Percentiles rank a stretch among this genome's conserved stretches.
phyloP scores from a whole-genome alignment of 2,329 filamentous ascomycete genomes.

The Lachnellula hyalina region DNA sequence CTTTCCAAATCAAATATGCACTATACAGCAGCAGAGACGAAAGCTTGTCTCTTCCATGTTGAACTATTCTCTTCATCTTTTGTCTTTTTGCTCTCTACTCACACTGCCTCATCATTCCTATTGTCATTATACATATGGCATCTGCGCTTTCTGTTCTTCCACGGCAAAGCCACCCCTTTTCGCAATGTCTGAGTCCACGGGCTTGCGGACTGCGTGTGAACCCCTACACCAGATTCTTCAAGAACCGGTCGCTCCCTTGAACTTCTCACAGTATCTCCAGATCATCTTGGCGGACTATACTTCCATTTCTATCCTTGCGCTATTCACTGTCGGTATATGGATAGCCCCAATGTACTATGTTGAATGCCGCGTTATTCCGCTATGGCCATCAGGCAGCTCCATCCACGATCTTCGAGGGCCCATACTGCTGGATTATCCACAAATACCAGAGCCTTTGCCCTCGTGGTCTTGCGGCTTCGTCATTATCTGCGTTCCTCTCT shows the following conservation, averaged over 20 bases:
- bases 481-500: constrained; percentile 57
- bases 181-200: not conserved
- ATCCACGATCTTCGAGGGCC: constrained; percentile 6
- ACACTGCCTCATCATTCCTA: not conserved
- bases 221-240: not conserved
- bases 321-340: constrained; percentile 12
- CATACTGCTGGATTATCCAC: constrained; percentile 14
- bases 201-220: not conserved
- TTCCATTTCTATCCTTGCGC: constrained; percentile 7
- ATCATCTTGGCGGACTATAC: constrained; percentile 8
- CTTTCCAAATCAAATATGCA: not conserved
- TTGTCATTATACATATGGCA: not conserved
- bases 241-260: not conserved
- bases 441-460: constrained; percentile 39
- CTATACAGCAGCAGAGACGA: too few relatives aligned
- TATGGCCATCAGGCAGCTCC: constrained; percentile 1
- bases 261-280: not conserved
- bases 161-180: not conserved
- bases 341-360: constrained; percentile 15
- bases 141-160: not conserved
- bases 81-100: not conserved
- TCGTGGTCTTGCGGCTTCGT: constrained; percentile 64
- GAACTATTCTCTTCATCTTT: not conserved
- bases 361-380: constrained; percentile 12
- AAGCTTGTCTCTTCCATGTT: not conserved